Evolutionary conservation across 345 rosid species (phyloP), one percentile per base, ranked within the genome.

Genomic region (Eucalyptus albens): DNA sequence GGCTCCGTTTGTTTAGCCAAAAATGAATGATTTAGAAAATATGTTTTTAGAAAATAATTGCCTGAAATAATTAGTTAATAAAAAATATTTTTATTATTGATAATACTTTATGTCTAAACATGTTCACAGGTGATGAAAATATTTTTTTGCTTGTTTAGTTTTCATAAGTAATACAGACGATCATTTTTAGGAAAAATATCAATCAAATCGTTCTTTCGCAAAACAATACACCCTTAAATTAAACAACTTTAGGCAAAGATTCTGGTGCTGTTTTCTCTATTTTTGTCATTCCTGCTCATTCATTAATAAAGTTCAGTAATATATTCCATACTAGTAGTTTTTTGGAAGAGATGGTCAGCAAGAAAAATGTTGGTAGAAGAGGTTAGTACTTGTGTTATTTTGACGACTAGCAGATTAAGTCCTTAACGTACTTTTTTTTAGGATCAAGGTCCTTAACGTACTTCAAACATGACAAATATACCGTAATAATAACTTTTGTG

Each of bases 1-100:
- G 7, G 29, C 12, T 59, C 14, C 13, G 0, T 59, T 24, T 59
- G 14, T 24, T 59, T 10, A 13, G 94, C 95, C 95, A 26, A 59
- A 59, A 59, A 4, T 59, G 29, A 59, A 59, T 59, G 2, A 11
- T 59, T 59, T 59, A 59, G 2, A 59, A 26, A 22, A 22, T 56
- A 51, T 53, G 26, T 59, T 59, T 26, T 5, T 26, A 5, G 2
- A 59, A 24, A 11, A 11, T 26, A 27, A 59, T 59, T 6, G 15
- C 6, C 0, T 26, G 4, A 53, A 53, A 53, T 53, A 53, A 53
- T 21, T 53, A 8, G 26, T 21, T 53, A 53, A 53, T 53, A 53
- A 26, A 59, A 26, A 11, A 26, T 59, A 5, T 21, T 26, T 59
- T 59, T 26, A 59, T 26, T 59, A 26, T 59, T 4, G 2, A 26